These are phyloP conservation scores for Russula sp. DNA, from an alignment of 768 basidiomycete species.

Conservation along the genomic window DNA sequence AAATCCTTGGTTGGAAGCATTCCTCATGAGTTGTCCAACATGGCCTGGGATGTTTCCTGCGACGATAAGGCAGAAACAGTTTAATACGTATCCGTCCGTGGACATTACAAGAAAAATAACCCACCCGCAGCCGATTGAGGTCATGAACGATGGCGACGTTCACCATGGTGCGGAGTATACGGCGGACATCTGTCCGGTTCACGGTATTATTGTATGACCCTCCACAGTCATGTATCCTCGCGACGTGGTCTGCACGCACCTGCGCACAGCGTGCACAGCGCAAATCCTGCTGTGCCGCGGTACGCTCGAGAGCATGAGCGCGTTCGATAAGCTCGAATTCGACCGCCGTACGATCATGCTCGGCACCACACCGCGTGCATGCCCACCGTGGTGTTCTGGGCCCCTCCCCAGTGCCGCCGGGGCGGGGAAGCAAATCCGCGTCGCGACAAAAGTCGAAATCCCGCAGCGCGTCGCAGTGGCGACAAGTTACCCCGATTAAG, in stretches of 20 bases:
- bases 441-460: conserved; percentile 98
- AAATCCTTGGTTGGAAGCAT: too few species aligned
- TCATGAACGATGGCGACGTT: conserved; percentile 79
- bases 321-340: conserved; percentile 83
- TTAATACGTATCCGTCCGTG: not conserved
- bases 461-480: conserved; percentile 75
- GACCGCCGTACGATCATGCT: conserved; percentile 86
- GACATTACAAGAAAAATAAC: conserved; percentile 24
- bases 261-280: conserved; percentile 87
- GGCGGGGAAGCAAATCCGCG: conserved; percentile 67
- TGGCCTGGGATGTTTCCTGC: conserved; percentile 27
- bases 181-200: conserved; percentile 66
- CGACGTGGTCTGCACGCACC: conserved; percentile 85
- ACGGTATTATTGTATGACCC: conserved; percentile 74
- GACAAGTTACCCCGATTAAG: conserved; percentile 83
- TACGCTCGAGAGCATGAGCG: conserved; percentile 64
- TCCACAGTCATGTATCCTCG: conserved; percentile 83
- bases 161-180: conserved; percentile 75
- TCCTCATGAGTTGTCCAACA: conserved; percentile 23
- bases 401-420: conserved; percentile 44
- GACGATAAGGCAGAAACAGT: not conserved
- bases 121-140: conserved; percentile 63
- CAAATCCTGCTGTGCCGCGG: conserved; percentile 86
- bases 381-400: conserved; percentile 52
- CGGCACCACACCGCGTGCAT: conserved; percentile 70